A percentile compares a stretch with the other conserved stretches of the same genome.
Evolutionary conservation across 73 alveolate species (phyloP).

Genomic region (Paramecium biaurelia): DNA sequence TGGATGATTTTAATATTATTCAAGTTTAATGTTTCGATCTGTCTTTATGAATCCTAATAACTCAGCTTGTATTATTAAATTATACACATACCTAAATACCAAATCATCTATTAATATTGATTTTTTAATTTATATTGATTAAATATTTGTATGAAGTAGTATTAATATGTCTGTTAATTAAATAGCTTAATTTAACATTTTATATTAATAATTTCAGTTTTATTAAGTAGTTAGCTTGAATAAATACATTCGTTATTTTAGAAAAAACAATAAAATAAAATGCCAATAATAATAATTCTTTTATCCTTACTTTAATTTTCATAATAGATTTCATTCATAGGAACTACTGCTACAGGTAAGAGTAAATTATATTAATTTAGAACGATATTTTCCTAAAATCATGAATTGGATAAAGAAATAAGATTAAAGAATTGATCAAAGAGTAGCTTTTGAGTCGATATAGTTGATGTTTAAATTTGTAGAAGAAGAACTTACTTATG

Average conservation of each 20-base stretch:
- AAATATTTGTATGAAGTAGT: not conserved
- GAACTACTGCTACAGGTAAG: not conserved
- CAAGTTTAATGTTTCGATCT: constrained; percentile 19
- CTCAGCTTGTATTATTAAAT: constrained; percentile 26
- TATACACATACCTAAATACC: not conserved
- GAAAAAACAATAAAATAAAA: not conserved
- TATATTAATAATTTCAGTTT: not conserved
- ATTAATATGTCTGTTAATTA: not conserved
- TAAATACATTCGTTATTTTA: not conserved
- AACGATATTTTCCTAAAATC: not conserved
- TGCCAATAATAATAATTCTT: not conserved
- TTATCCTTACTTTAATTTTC: not conserved
- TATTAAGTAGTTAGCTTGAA: not conserved
- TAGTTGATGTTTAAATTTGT: not conserved
- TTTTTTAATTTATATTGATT: not conserved
- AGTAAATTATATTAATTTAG: not conserved
- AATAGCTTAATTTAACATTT: not conserved
- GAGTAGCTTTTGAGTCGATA: not conserved
- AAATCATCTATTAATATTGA: not conserved
- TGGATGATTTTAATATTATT: constrained; percentile 36
- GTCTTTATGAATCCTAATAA: constrained; percentile 32
- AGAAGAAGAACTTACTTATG: not conserved
- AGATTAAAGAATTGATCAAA: not conserved
- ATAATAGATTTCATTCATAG: not conserved
- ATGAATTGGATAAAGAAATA: constrained; percentile 2